These are phyloP conservation scores for Brettanomyces nanus DNA, from an alignment of 805 yeast genomes.

Conservation along the genomic window DNA sequence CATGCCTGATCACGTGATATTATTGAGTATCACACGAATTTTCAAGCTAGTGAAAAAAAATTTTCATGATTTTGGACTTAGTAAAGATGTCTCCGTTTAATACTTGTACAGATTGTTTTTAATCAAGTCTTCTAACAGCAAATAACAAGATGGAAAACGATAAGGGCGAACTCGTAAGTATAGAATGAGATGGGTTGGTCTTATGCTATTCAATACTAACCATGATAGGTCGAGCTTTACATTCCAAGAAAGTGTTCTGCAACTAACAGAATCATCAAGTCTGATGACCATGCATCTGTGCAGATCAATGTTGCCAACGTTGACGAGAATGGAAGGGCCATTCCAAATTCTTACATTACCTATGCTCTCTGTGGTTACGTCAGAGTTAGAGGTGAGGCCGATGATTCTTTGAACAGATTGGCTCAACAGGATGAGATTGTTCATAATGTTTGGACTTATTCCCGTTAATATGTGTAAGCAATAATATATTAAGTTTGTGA, in stretches of 20 bases:
- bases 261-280: constrained; percentile 99
- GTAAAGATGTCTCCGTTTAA: too few relatives aligned
- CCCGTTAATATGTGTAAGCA: constrained; percentile 52
- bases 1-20: too few relatives aligned
- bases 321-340: constrained; percentile 92
- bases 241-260: constrained; percentile 99
- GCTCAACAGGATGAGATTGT: constrained; percentile 98
- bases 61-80: too few relatives aligned
- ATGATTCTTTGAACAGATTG: constrained; percentile 98
- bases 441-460: constrained; percentile 92
- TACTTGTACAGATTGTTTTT: background rate
- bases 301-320: constrained; percentile 98
- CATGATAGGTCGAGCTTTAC: constrained; percentile 90
- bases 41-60: too few relatives aligned
- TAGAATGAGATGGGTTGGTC: background rate
- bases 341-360: constrained; percentile 84
- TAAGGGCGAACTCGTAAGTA: constrained; percentile 97
- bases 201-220: too few relatives aligned
- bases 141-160: constrained; percentile 99
- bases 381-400: constrained; percentile 99
- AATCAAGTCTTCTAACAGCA: too few relatives aligned
- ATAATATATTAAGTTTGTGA: background rate
- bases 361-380: constrained; percentile 97
- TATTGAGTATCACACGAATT: too few relatives aligned
- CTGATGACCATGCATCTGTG: constrained; percentile 99